Base-by-base conservation (phyloP, 345 rosid genomes). In the sweet orange (Citrus sinensis) region DNA sequence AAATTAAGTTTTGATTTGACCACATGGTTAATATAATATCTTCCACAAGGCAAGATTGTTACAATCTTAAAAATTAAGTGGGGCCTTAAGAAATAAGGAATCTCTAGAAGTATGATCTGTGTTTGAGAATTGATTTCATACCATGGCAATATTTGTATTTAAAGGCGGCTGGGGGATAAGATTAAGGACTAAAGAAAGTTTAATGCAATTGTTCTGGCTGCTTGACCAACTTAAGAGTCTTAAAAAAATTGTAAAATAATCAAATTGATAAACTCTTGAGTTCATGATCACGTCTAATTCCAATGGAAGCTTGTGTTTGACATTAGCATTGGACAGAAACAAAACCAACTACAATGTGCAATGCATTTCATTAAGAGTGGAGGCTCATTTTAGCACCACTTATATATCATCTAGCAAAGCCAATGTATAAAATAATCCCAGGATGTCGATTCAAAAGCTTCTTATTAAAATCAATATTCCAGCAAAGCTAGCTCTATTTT, bases 71-170 rank as follows among this genome's bases (percentile, higher is more conserved):
- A 10, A 40, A 55, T 29, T 8, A 73, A 73, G 7, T 30, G 24
- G 22, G 6, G 13, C 61, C 64, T 16, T 17, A 13, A 17, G 2
- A 14, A 14, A 2, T 5, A 16, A 27, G 58, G 29, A 24, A 65
- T 71, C 63, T 65, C 64, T 67, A 35, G 70, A 60, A 51, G 13
- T 62, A 55, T 74, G 66, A 75, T 69, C 34, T 74, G 67, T 27
- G 40, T 16, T 11, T 70, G 49, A 37, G 67, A 14, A 24, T 11
- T 40, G 76, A 71, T 35, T 32, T 32, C 24, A 60, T 73, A 60
- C 25, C 14, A 73, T 73, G 49, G 35, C 55, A 42, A 49, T 24
- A 71, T 22, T 19, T 62, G 59, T 73, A 68, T 63, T 49, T 22
- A 17, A 27, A 56, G n/a, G 24, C 17, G n/a, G 54, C 30, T 58